Conservation (phyloP, 345 rosid genomes). For the Populus davidiana region DNA sequence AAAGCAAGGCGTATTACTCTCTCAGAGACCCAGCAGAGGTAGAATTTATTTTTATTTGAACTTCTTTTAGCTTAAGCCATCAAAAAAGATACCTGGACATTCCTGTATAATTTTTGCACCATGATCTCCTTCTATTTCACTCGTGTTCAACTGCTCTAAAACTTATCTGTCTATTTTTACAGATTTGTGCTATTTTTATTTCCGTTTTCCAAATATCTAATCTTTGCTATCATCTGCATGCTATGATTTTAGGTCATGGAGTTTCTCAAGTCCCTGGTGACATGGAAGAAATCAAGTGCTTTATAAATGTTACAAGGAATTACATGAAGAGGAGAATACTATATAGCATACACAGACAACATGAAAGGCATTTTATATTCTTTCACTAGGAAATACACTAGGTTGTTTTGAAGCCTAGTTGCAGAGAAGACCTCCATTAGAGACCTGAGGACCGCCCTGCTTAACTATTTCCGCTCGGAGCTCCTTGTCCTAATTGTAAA, state of each 20-base stretch:
- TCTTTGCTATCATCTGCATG: neutral
- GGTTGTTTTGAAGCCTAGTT: slow-evolving; percentile 28
- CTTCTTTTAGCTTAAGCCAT: neutral
- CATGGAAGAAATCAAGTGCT: slow-evolving; percentile 60
- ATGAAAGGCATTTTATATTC: neutral
- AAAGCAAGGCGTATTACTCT: slow-evolving; percentile 76
- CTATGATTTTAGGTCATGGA: slow-evolving; percentile 69
- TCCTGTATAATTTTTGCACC: neutral
- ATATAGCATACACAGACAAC: slow-evolving; percentile 5
- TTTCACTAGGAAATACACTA: slow-evolving; percentile 10
- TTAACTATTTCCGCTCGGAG: slow-evolving; percentile 8
- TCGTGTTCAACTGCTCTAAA: too few species aligned
- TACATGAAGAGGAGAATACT: slow-evolving; percentile 9
- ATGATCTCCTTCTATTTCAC: neutral
- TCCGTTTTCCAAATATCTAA: neutral
- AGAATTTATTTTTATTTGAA: neutral
- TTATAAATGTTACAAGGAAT: slow-evolving; percentile 16
- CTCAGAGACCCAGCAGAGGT: slow-evolving; percentile 89
- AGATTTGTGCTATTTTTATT: too few species aligned
- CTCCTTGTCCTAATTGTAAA: slow-evolving; percentile 44
- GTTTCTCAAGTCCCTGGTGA: slow-evolving; percentile 67
- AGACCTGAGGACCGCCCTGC: neutral
- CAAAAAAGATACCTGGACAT: neutral
- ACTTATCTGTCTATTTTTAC: too few species aligned
- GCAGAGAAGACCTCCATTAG: slow-evolving; percentile 1